phyloP scores from a whole-genome alignment of 169 alveolate genomes.

The Theileria sp. region DNA sequence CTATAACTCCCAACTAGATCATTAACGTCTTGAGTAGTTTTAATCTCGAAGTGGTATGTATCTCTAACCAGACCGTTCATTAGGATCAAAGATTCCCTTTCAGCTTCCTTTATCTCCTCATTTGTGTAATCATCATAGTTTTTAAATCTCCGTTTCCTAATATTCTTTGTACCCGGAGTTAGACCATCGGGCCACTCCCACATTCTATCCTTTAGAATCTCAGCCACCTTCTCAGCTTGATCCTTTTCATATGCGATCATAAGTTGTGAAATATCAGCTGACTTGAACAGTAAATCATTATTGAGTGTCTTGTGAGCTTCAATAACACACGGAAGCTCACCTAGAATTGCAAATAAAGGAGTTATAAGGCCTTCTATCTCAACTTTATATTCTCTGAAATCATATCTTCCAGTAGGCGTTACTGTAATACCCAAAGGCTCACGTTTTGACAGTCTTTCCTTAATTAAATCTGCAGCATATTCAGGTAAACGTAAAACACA shows the following conservation, averaged over 20 bases:
- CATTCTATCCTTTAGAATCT: slow-evolving; percentile 56
- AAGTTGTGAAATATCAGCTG: slow-evolving; percentile 78
- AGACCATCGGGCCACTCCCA: slow-evolving; percentile 88
- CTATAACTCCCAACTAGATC: slow-evolving; percentile 55
- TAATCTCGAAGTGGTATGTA: slow-evolving; percentile 64
- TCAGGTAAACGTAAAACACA: slow-evolving; percentile 57
- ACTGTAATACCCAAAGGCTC: slow-evolving; percentile 52
- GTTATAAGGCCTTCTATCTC: slow-evolving; percentile 31
- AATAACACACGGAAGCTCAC: slow-evolving; percentile 80
- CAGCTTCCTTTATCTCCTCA: slow-evolving; percentile 82
- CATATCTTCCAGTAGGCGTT: slow-evolving; percentile 60
- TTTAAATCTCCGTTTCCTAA: slow-evolving; percentile 78
- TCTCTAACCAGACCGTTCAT: slow-evolving; percentile 60
- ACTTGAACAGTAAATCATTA: slow-evolving; percentile 78
- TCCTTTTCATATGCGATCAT: slow-evolving; percentile 69
- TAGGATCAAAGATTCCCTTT: slow-evolving; percentile 57
- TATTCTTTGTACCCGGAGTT: slow-evolving; percentile 80
- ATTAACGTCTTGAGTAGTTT: slow-evolving; percentile 62
- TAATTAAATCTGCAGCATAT: slow-evolving; percentile 32
- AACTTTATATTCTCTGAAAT: slow-evolving; percentile 54
- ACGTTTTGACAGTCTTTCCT: not conserved
- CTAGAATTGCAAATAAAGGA: slow-evolving; percentile 73
- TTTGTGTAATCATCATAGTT: slow-evolving; percentile 73
- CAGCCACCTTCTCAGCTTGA: slow-evolving; percentile 62
- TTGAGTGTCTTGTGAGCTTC: slow-evolving; percentile 84